Conservation (phyloP, 208 protist genomes). For the Plasmodiophora brassicae region DNA sequence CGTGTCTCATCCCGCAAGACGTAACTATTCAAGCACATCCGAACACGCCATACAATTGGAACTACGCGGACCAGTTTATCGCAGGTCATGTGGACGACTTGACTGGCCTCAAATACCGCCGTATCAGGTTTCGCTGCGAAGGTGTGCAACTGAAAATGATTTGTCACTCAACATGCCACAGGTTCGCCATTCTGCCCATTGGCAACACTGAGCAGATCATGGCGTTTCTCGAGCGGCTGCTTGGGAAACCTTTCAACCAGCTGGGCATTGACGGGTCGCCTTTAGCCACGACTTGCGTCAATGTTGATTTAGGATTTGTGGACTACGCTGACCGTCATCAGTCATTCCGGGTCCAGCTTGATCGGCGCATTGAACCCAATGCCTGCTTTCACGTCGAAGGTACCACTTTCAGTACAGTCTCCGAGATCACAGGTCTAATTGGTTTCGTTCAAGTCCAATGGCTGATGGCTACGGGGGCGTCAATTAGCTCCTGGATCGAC, state of each 20-base stretch:
- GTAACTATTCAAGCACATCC: neutral
- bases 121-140: neutral
- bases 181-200: neutral
- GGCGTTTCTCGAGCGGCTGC: neutral
- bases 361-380: neutral
- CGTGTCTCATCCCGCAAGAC: neutral
- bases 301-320: neutral
- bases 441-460: conserved; percentile 1
- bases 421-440: neutral
- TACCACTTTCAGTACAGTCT: neutral
- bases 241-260: neutral
- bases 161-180: neutral
- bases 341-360: neutral
- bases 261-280: neutral
- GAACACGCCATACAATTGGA: conserved; percentile 3
- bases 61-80: conserved; percentile 4
- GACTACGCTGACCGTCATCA: conserved; percentile 17
- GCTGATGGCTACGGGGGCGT: neutral
- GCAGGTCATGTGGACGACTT: neutral
- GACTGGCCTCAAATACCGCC: conserved; percentile 8
- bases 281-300: neutral
- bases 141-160: neutral
- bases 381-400: conserved; percentile 21
- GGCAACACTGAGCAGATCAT: neutral
- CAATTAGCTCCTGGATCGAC: neutral